A percentile compares a stretch with the other conserved stretches of the same genome.
phyloP scores from a whole-genome alignment of 2,329 filamentous ascomycete genomes.

The Penicillium verrucosum region DNA sequence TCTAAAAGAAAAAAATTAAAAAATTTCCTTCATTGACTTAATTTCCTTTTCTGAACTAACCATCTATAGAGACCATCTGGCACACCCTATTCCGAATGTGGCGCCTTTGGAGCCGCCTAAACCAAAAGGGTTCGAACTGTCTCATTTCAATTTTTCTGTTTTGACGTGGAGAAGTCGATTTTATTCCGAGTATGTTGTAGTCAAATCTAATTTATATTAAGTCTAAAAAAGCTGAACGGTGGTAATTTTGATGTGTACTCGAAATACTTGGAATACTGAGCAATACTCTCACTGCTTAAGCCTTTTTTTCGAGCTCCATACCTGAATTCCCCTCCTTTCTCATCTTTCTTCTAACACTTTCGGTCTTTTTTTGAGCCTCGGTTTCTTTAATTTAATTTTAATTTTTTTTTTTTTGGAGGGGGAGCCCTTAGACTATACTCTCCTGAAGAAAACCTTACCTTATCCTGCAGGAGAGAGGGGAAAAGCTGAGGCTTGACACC shows the following conservation, averaged over 20 bases:
- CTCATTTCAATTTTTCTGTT: slow-evolving; percentile 8
- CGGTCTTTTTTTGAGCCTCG: not conserved
- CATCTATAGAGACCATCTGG: not conserved
- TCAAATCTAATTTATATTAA: slow-evolving; percentile 11
- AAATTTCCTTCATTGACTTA: not conserved
- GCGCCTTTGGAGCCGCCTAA: slow-evolving; percentile 4
- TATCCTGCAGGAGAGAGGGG: not conserved
- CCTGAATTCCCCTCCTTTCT: slow-evolving; percentile 16
- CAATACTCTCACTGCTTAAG: slow-evolving; percentile 8
- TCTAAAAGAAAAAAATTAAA: not conserved
- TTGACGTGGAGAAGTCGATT: not conserved
- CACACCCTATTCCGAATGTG: slow-evolving; percentile 1
- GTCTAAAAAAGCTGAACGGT: not conserved
- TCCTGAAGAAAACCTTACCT: not conserved
- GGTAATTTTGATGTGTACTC: slow-evolving; percentile 12
- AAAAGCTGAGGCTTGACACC: not conserved
- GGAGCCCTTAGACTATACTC: not conserved
- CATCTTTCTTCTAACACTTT: slow-evolving; percentile 20
- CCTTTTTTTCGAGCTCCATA: slow-evolving; percentile 17
- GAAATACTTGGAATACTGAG: slow-evolving; percentile 10
- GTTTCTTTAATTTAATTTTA: not conserved
- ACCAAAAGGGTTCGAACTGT: slow-evolving; percentile 1
- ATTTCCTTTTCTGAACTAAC: not conserved
- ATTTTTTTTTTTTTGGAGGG: not conserved
- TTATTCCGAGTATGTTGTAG: slow-evolving; percentile 9